phyloP scores from a whole-genome alignment of 257 asterid species.

The Galeopsis tetrahit region DNA sequence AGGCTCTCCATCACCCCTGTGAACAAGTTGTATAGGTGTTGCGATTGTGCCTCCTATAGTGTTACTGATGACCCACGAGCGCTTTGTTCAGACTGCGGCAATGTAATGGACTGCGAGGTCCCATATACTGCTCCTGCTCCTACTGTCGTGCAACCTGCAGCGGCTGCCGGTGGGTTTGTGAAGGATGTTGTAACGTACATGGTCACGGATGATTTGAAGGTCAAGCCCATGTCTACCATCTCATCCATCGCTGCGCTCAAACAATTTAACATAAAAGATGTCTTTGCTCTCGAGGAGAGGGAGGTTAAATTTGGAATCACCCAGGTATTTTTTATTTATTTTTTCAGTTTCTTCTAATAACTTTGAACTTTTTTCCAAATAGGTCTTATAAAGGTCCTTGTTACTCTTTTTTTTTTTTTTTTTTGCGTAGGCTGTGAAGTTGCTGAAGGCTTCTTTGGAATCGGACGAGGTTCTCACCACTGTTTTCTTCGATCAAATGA shows the following conservation, averaged over 20 bases:
- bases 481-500: slow-evolving; percentile 21
- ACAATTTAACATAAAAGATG: slow-evolving; percentile 32
- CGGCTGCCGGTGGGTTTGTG: slow-evolving; percentile 38
- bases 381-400: too few relatives aligned
- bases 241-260: slow-evolving; percentile 36
- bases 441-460: slow-evolving; percentile 39
- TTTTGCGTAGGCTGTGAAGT: slow-evolving; percentile 38
- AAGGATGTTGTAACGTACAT: slow-evolving; percentile 40
- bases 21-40: slow-evolving; percentile 24
- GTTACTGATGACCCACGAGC: not conserved
- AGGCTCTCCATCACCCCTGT: not conserved
- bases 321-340: not conserved
- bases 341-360: too few relatives aligned
- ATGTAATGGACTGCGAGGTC: not conserved
- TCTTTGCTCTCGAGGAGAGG: slow-evolving; percentile 37
- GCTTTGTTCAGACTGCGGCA: not conserved
- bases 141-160: not conserved
- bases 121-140: slow-evolving; percentile 30
- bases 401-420: too few relatives aligned
- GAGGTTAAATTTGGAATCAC: slow-evolving; percentile 24
- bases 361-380: too few relatives aligned
- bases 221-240: slow-evolving; percentile 40
- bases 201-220: slow-evolving; percentile 42
- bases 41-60: not conserved
- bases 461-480: slow-evolving; percentile 34